A percentile compares a stretch with the other conserved stretches of the same genome.
phyloP scores from a whole-genome alignment of 768 basidiomycete genomes.

The Albatrellus ellisii region DNA sequence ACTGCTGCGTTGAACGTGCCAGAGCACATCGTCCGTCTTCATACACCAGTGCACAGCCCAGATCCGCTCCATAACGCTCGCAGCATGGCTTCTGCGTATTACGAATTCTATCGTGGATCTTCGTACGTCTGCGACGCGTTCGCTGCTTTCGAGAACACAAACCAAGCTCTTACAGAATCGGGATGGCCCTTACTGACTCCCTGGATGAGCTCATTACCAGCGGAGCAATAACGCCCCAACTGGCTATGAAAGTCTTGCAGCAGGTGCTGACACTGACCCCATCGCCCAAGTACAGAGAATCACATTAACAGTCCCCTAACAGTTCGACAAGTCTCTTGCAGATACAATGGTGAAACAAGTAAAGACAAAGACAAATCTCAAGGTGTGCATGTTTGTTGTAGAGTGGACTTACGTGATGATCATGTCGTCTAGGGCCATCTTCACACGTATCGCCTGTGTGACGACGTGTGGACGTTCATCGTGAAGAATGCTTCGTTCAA shows the following conservation, averaged over 20 bases:
- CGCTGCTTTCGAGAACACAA: slow-evolving; percentile 1
- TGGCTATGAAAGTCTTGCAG: slow-evolving; percentile 97
- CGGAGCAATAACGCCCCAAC: slow-evolving; percentile 91
- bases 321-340: slow-evolving; percentile 96
- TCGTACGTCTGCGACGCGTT: slow-evolving; percentile 43
- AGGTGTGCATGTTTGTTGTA: slow-evolving; percentile 34
- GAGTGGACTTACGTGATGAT: too few relatives aligned
- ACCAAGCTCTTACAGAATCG: slow-evolving; percentile 47
- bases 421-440: slow-evolving; percentile 51
- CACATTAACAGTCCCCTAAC: slow-evolving; percentile 3
- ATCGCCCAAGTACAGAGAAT: too few relatives aligned
- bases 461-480: slow-evolving; percentile 99
- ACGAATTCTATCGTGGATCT: slow-evolving; percentile 86
- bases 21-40: too few relatives aligned
- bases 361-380: slow-evolving; percentile 88
- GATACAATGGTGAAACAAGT: slow-evolving; percentile 89
- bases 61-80: too few relatives aligned
- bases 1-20: too few relatives aligned
- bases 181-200: slow-evolving; percentile 94
- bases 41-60: too few relatives aligned
- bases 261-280: slow-evolving; percentile 46
- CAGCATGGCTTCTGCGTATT: slow-evolving; percentile 71
- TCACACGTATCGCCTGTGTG: slow-evolving; percentile 83
- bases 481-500: slow-evolving; percentile 89
- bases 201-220: slow-evolving; percentile 97